Conservation (phyloP, 257 asterid species). For the Petunia axillaris region DNA sequence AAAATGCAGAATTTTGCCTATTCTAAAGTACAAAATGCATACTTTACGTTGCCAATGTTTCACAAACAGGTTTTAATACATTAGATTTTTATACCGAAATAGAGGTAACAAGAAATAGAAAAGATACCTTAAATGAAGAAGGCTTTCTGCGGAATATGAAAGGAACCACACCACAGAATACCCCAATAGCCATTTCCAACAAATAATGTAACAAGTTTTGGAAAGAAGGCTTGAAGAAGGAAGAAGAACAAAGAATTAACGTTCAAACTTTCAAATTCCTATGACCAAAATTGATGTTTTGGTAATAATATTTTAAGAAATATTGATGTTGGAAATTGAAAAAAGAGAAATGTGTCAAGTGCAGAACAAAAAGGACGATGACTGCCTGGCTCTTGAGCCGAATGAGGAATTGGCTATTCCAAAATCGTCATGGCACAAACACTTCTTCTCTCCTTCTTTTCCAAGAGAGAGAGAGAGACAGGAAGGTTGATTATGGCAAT, state of each 20-base stretch:
- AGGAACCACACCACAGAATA: constrained; percentile 25
- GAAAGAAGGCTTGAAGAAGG: not conserved
- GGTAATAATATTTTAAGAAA: constrained; percentile 15
- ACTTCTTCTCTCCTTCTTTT: constrained; percentile 55
- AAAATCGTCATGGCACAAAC: not conserved
- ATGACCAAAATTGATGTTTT: not conserved
- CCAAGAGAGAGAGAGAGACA: constrained; percentile 45
- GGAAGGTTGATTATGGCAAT: constrained; percentile 38
- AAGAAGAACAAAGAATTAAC: not conserved
- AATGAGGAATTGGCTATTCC: constrained; percentile 9
- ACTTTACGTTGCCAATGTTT: not conserved
- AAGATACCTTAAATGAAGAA: constrained; percentile 28
- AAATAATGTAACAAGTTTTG: not conserved
- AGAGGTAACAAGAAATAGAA: not conserved
- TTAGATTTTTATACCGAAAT: not conserved
- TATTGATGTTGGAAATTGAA: constrained; percentile 26
- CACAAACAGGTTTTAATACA: not conserved
- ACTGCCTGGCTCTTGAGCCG: not conserved
- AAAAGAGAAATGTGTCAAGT: constrained; percentile 28
- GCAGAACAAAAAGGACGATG: constrained; percentile 23
- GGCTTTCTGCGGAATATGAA: constrained; percentile 28
- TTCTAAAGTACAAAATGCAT: not conserved
- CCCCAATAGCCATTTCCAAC: constrained; percentile 24
- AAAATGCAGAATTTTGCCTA: not conserved
- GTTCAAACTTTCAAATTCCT: not conserved